These are phyloP conservation scores for Wickerhamomyces sydowiorum DNA, from an alignment of 805 yeast species.

Conservation along the genomic window DNA sequence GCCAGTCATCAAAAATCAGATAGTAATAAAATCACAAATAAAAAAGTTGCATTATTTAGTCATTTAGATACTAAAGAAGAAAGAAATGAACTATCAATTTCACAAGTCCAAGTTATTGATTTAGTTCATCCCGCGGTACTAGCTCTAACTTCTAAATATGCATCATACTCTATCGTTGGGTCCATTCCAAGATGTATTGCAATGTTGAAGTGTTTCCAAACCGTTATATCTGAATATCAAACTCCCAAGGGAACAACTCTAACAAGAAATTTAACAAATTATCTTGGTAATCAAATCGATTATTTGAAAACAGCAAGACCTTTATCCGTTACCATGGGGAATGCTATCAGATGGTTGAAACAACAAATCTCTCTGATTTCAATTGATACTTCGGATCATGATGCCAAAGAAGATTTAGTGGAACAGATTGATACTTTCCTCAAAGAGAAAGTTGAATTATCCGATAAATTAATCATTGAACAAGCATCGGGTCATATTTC, in stretches of 20 bases:
- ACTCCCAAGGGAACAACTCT: constrained; percentile 85
- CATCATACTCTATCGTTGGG: constrained; percentile 84
- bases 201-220: constrained; percentile 80
- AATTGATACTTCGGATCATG: constrained; percentile 50
- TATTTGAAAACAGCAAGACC: constrained; percentile 89
- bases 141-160: constrained; percentile 69
- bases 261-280: constrained; percentile 82
- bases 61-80: constrained; percentile 80
- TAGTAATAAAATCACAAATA: constrained; percentile 28
- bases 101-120: constrained; percentile 24
- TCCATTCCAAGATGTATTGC: constrained; percentile 80
- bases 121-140: constrained; percentile 85
- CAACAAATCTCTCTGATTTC: constrained; percentile 85
- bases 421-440: constrained; percentile 75
- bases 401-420: constrained; percentile 60
- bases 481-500: constrained; percentile 72
- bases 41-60: constrained; percentile 59
- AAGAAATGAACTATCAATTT: constrained; percentile 36
- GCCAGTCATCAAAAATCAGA: constrained; percentile 40
- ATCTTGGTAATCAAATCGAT: constrained; percentile 89
- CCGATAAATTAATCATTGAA: constrained; percentile 78
- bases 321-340: constrained; percentile 91
- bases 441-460: constrained; percentile 76
- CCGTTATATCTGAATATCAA: constrained; percentile 69
- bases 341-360: constrained; percentile 94